A percentile compares a stretch with the other conserved stretches of the same genome.
Evolutionary conservation across 345 rosid species (phyloP).

Genomic region (Euphorbia peplus): DNA sequence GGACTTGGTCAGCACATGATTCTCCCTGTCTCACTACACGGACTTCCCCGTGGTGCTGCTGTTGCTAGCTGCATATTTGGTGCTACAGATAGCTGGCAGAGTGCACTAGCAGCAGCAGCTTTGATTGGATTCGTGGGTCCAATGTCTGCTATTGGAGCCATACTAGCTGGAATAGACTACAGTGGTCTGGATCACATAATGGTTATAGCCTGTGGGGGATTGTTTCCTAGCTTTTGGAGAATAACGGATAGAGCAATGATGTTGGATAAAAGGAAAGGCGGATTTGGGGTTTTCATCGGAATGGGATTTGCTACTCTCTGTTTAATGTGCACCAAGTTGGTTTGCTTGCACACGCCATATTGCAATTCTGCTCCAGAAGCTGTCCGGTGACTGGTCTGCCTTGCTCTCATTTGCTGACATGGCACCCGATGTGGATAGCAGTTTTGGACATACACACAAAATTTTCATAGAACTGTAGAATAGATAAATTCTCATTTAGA

Average conservation of each 20-base stretch:
- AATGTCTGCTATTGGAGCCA: conserved; percentile 81
- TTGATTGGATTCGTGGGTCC: conserved; percentile 91
- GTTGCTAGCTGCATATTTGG: conserved; percentile 96
- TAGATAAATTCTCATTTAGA: background rate
- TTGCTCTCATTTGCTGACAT: background rate
- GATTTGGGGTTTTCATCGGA: conserved; percentile 64
- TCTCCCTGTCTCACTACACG: conserved; percentile 92
- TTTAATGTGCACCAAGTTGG: conserved; percentile 78
- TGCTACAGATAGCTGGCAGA: conserved; percentile 92
- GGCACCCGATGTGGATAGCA: background rate
- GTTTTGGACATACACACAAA: background rate
- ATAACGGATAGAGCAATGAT: conserved; percentile 56
- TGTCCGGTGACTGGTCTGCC: conserved; percentile 53
- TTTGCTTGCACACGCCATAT: conserved; percentile 93
- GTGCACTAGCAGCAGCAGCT: conserved; percentile 81
- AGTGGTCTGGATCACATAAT: conserved; percentile 90
- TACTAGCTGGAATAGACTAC: conserved; percentile 87
- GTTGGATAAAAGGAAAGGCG: conserved; percentile 57
- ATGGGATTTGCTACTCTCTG: conserved; percentile 65
- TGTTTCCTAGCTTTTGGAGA: conserved; percentile 66
- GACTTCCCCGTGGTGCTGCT: conserved; percentile 94
- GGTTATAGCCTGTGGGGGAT: conserved; percentile 90
- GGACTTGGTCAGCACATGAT: conserved; percentile 95
- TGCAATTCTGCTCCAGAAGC: conserved; percentile 99
- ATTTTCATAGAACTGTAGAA: background rate